phyloP scores from a whole-genome alignment of 352 stramenopile genomes.

The Phytopythium chamaehyphon region DNA sequence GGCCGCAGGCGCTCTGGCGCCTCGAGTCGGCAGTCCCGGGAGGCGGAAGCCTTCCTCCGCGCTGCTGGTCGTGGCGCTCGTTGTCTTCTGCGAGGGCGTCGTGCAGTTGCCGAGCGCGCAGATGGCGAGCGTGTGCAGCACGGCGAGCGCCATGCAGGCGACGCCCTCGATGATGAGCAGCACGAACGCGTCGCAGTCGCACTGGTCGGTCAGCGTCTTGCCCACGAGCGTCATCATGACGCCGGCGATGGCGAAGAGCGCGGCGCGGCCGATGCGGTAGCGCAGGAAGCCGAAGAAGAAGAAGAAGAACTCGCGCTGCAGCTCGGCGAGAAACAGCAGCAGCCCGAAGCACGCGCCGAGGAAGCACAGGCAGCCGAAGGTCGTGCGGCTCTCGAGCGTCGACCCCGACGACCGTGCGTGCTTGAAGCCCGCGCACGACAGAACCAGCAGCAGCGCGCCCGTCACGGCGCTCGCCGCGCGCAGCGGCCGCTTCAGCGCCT shows the following conservation, averaged over 20 bases:
- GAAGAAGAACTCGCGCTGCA: constrained; percentile 63
- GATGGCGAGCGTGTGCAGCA: constrained; percentile 42
- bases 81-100: background rate
- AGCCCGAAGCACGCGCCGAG: constrained; percentile 60
- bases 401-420: constrained; percentile 26
- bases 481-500: constrained; percentile 26
- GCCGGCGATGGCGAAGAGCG: constrained; percentile 51
- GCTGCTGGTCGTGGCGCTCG: background rate
- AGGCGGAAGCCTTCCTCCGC: background rate
- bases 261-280: constrained; percentile 56
- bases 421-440: constrained; percentile 49
- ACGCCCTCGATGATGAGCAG: constrained; percentile 51
- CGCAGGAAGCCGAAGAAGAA: constrained; percentile 81
- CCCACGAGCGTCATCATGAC: constrained; percentile 60
- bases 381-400: constrained; percentile 42
- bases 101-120: constrained; percentile 54
- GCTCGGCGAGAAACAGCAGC: constrained; percentile 55
- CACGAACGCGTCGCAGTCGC: constrained; percentile 40
- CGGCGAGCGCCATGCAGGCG: constrained; percentile 41
- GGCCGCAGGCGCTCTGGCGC: too few relatives aligned
- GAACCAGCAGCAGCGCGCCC: constrained; percentile 33
- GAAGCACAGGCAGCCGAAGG: constrained; percentile 73
- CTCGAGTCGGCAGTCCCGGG: background rate
- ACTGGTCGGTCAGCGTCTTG: constrained; percentile 51
- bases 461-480: constrained; percentile 28